phyloP scores from a whole-genome alignment of 2,329 filamentous ascomycete genomes.

The Ophiostoma ips region DNA sequence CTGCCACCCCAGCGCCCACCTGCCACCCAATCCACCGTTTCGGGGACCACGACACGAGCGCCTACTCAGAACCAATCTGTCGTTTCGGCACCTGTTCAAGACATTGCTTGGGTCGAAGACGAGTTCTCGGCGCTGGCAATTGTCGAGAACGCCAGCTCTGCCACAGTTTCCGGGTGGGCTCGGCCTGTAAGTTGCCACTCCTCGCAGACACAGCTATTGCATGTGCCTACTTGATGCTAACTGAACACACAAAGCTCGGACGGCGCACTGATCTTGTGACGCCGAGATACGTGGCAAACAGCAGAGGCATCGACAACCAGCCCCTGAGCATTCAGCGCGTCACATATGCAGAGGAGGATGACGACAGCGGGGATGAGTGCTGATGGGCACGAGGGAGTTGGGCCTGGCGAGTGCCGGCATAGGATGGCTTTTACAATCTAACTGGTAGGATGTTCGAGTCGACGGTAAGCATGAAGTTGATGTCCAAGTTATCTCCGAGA shows the following conservation, averaged over 20 bases:
- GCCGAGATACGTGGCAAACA: constrained; percentile 8
- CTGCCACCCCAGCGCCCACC: neutral
- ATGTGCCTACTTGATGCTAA: too few species aligned
- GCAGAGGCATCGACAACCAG: neutral
- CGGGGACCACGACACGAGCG: neutral
- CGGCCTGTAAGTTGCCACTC: constrained; percentile 12
- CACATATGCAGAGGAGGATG: constrained; percentile 10
- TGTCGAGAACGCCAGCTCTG: neutral
- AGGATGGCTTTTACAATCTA: neutral
- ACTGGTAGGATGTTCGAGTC: too few species aligned
- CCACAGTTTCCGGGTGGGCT: constrained; percentile 10
- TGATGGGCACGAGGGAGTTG: neutral
- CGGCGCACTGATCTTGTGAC: constrained; percentile 5
- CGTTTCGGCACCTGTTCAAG: neutral
- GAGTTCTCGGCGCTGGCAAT: neutral
- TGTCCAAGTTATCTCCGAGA: neutral
- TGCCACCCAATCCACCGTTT: neutral
- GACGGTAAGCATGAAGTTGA: too few species aligned
- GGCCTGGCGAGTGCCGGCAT: neutral
- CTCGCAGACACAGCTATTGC: too few species aligned
- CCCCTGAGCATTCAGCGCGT: neutral
- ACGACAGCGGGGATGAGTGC: constrained; percentile 13
- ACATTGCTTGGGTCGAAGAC: constrained; percentile 6
- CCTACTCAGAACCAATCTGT: neutral
- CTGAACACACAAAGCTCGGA: neutral